phyloP scores from a whole-genome alignment of 75 land plant species.

The Adiantum capillusveneris region DNA sequence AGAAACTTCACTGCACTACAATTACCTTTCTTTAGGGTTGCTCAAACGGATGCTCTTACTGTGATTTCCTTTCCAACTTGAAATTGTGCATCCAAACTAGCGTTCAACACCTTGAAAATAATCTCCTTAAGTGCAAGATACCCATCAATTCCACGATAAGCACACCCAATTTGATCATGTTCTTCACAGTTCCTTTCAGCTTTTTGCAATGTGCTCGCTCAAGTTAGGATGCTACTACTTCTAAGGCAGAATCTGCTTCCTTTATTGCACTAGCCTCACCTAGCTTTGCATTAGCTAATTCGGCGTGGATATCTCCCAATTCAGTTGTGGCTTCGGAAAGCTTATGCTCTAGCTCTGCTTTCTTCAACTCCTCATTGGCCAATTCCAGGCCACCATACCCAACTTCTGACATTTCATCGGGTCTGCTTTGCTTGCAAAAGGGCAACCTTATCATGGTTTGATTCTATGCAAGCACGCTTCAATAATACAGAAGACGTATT shows the following conservation, averaged over 20 bases:
- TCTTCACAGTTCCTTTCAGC: too few species aligned
- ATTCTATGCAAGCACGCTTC: constrained; percentile 42
- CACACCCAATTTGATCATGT: too few species aligned
- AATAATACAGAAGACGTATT: constrained; percentile 41
- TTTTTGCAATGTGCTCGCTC: constrained; percentile 2
- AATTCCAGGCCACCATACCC: constrained; percentile 1
- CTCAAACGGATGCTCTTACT: too few species aligned
- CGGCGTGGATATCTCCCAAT: constrained; percentile 29
- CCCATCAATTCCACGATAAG: too few species aligned
- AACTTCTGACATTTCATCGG: constrained; percentile 35
- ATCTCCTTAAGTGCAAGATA: too few species aligned
- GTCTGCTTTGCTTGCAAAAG: constrained; percentile 34
- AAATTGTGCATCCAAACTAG: too few species aligned
- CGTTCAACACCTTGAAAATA: too few species aligned
- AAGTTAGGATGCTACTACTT: background rate
- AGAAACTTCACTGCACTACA: too few species aligned
- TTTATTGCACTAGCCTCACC: constrained; percentile 8
- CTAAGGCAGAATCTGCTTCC: constrained; percentile 3
- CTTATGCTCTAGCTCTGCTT: constrained; percentile 30
- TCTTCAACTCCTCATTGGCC: constrained; percentile 6
- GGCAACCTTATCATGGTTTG: constrained; percentile 41
- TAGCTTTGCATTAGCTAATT: constrained; percentile 25
- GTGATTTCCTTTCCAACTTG: too few species aligned
- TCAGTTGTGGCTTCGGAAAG: constrained; percentile 31
- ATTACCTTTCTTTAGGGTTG: too few species aligned